These are phyloP conservation scores for Leucosporidium scottii DNA, from an alignment of 768 basidiomycete genomes.

Conservation along the genomic window DNA sequence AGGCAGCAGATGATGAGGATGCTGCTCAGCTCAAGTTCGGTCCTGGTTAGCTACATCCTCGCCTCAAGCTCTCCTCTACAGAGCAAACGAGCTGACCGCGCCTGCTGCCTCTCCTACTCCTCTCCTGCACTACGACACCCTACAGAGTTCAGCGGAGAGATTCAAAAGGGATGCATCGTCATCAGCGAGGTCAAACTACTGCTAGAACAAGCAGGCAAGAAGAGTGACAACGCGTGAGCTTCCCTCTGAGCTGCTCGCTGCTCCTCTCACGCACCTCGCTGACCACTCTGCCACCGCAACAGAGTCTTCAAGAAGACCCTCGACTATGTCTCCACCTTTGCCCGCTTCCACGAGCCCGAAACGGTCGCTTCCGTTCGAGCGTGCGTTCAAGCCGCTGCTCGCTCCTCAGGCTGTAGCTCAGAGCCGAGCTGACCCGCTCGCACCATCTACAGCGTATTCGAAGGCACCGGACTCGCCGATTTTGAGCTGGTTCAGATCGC, in stretches of 20 bases:
- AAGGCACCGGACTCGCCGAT: slow-evolving; percentile 59
- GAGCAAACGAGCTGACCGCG: not conserved
- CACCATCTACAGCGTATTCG: not conserved
- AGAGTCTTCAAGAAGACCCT: slow-evolving; percentile 90
- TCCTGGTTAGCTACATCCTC: not conserved
- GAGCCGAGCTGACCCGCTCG: too few species aligned
- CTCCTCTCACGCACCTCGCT: not conserved
- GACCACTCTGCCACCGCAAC: not conserved
- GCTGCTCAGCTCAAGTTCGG: slow-evolving; percentile 23
- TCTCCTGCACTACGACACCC: not conserved
- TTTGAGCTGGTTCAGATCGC: slow-evolving; percentile 91
- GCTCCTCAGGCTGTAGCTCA: too few species aligned
- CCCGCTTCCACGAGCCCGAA: slow-evolving; percentile 79
- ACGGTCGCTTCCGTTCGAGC: slow-evolving; percentile 75
- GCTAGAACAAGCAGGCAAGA: slow-evolving; percentile 63
- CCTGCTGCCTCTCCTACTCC: not conserved
- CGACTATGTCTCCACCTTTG: slow-evolving; percentile 84
- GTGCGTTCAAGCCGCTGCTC: slow-evolving; percentile 47
- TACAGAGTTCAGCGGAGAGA: slow-evolving; percentile 78
- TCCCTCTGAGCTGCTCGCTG: slow-evolving; percentile 43
- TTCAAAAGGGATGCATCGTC: slow-evolving; percentile 50
- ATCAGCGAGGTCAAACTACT: slow-evolving; percentile 90
- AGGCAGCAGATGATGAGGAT: slow-evolving; percentile 28
- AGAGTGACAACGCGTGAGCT: slow-evolving; percentile 72
- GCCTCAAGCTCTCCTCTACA: not conserved